Percentiles rank a stretch among this genome's conserved stretches.
Evolutionary conservation across 495 filamentous ascomycete species (phyloP).

Genomic region (Xylaria palmicola): DNA sequence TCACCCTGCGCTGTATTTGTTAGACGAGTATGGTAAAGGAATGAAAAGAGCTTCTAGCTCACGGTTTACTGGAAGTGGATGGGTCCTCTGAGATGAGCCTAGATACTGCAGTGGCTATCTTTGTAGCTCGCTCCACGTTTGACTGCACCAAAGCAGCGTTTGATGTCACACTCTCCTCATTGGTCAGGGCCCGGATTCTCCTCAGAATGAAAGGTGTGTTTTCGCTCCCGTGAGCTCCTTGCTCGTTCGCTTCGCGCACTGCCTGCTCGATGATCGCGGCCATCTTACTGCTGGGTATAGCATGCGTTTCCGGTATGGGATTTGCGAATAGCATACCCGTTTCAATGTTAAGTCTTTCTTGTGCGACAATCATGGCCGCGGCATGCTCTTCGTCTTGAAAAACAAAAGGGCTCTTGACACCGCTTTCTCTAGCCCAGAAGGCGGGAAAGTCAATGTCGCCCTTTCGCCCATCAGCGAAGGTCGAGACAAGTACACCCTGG

Average conservation of each 20-base stretch:
- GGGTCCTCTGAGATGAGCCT: constrained; percentile 45
- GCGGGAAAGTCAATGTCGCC: constrained; percentile 75
- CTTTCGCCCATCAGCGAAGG: constrained; percentile 76
- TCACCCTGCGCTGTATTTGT: constrained; percentile 24
- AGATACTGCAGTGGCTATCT: constrained; percentile 72
- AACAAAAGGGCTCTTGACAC: constrained; percentile 70
- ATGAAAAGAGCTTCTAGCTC: constrained; percentile 23
- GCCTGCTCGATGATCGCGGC: constrained; percentile 70
- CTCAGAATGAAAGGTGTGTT: constrained; percentile 87
- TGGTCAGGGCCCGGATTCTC: constrained; percentile 78
- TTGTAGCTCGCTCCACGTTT: constrained; percentile 78
- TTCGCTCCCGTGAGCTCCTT: constrained; percentile 68
- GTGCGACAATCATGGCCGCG: constrained; percentile 69
- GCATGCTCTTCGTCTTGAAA: constrained; percentile 76
- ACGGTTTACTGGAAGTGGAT: constrained; percentile 22
- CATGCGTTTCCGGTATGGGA: constrained; percentile 71
- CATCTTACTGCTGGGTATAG: constrained; percentile 72
- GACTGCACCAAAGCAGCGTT: constrained; percentile 76
- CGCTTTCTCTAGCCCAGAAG: constrained; percentile 87
- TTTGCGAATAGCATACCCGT: constrained; percentile 85
- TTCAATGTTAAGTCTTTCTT: constrained; percentile 60
- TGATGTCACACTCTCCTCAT: constrained; percentile 66
- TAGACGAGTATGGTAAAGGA: constrained; percentile 10
- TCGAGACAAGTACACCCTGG: constrained; percentile 80
- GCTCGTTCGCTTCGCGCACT: constrained; percentile 64